These are phyloP conservation scores for Geranium incanum DNA, from an alignment of 441 rosid species.

Conservation along the genomic window DNA sequence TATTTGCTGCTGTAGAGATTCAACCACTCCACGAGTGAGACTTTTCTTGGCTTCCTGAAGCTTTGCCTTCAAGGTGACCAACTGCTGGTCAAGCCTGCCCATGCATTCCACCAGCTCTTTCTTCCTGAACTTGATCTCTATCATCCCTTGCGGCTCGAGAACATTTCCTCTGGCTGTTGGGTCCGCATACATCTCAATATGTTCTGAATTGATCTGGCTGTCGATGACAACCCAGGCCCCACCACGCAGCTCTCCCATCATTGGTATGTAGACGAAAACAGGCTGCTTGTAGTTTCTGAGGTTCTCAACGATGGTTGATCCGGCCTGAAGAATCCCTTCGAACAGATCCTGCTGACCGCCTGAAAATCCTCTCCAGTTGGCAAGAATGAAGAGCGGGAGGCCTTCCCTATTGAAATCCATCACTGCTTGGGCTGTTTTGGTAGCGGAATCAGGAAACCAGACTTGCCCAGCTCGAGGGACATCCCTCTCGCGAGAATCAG, in stretches of 20 bases:
- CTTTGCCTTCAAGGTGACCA: constrained; percentile 53
- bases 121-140: constrained; percentile 93
- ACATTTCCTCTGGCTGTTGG: constrained; percentile 92
- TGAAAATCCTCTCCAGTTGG: constrained; percentile 99
- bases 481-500: constrained; percentile 93
- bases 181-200: constrained; percentile 98
- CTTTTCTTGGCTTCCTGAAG: constrained; percentile 61
- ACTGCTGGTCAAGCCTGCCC: constrained; percentile 84
- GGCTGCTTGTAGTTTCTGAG: constrained; percentile 95
- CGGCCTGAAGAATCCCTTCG: constrained; percentile 99
- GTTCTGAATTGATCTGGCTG: constrained; percentile 85
- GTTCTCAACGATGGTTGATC: constrained; percentile 96
- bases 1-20: constrained; percentile 63
- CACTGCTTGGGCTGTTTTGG: constrained; percentile 94
- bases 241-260: constrained; percentile 99
- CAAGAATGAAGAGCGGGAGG: constrained; percentile 94
- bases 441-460: constrained; percentile 99
- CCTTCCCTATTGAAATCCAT: constrained; percentile 94
- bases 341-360: constrained; percentile 99
- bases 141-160: constrained; percentile 97
- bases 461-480: constrained; percentile 99
- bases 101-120: constrained; percentile 93
- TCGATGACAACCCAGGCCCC: constrained; percentile 99
- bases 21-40: constrained; percentile 34
- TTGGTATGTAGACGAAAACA: constrained; percentile 94